Base-by-base conservation (phyloP, 371 early-diverging fungal genomes). In the Batrachochytrium dendrobatidis region DNA sequence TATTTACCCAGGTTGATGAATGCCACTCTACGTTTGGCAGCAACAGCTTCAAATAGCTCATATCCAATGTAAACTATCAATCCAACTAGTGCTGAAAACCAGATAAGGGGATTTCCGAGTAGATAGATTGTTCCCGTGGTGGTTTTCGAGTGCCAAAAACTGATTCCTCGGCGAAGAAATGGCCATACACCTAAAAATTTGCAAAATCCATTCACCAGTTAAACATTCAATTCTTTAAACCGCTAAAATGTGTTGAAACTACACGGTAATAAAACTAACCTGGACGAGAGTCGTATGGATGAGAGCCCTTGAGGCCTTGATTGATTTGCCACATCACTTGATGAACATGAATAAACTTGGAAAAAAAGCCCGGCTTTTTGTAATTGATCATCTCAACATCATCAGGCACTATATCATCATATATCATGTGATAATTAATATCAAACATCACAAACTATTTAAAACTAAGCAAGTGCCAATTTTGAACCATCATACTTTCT, bases 71-170 rank as follows among this genome's bases (percentile, higher is more conserved):
- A 91, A 22, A 75, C 50, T 0, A 80, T 70, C 1, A 91, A 64
- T 8, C 84, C 72, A 0, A 81, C 68, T 18, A 83, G 71, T 5
- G 88, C 79, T 7, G 80, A 34, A 82, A 88, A 92, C 86, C 94
- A 99, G 5, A 90, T 73, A 43, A 94, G 43, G 12, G 99, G 97
- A 63, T 99, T 99, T 12, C 99, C 98, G 28, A 99, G 61, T 56
- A 99, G 76, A 59, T 96, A 94, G 63, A 99, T 84, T 48, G 87
- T 85, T 8, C 61, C 48, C 32, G 59, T 93, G 71, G 91, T 92
- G 22, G 77, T 68, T 66, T 93, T 95, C 0, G 67, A 48, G 24
- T 55, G 77, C 95, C 95, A 97, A 70, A 91, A 94, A 3, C 82
- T 79, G 63, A 95, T 93, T 1, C 92, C 92, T 18, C 91, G 78